phyloP scores from a whole-genome alignment of 352 stramenopile species.

The Globisporangium iwayamae region DNA sequence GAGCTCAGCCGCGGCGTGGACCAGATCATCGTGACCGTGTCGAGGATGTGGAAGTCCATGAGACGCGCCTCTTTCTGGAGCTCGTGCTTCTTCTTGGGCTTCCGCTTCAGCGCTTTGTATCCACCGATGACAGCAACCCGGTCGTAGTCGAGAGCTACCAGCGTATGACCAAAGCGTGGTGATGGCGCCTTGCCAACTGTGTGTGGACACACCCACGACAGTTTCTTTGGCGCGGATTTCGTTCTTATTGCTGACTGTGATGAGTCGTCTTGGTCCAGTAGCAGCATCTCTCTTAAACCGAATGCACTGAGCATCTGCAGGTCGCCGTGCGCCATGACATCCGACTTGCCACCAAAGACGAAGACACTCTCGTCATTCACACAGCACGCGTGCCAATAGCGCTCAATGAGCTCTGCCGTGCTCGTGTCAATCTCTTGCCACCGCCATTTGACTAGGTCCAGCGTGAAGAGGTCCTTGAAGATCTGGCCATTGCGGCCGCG shows the following conservation, averaged over 20 bases:
- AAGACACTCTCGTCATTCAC: constrained; percentile 37
- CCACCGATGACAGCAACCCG: constrained; percentile 39
- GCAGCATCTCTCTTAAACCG: neutral
- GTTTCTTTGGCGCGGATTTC: constrained; percentile 2
- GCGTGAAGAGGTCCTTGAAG: constrained; percentile 46
- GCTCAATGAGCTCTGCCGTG: constrained; percentile 21
- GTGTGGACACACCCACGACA: constrained; percentile 34
- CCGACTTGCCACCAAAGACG: constrained; percentile 64
- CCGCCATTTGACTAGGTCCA: constrained; percentile 45
- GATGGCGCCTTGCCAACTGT: constrained; percentile 52
- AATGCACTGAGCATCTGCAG: constrained; percentile 30
- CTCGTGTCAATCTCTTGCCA: constrained; percentile 40
- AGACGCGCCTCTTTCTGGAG: constrained; percentile 12
- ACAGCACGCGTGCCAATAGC: constrained; percentile 45
- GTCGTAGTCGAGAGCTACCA: constrained; percentile 37
- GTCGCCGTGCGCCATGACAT: constrained; percentile 46
- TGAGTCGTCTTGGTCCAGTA: neutral
- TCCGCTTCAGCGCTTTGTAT: constrained; percentile 17
- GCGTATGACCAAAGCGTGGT: constrained; percentile 42
- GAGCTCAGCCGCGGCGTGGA: constrained; percentile 41
- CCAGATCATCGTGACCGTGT: constrained; percentile 45
- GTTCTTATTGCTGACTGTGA: neutral
- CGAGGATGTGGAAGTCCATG: constrained; percentile 48
- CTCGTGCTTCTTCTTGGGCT: constrained; percentile 5
- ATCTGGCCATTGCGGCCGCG: constrained; percentile 48